Evolutionary conservation across 805 yeast genomes (phyloP).

Genomic region (Metschnikowia continentalis): DNA sequence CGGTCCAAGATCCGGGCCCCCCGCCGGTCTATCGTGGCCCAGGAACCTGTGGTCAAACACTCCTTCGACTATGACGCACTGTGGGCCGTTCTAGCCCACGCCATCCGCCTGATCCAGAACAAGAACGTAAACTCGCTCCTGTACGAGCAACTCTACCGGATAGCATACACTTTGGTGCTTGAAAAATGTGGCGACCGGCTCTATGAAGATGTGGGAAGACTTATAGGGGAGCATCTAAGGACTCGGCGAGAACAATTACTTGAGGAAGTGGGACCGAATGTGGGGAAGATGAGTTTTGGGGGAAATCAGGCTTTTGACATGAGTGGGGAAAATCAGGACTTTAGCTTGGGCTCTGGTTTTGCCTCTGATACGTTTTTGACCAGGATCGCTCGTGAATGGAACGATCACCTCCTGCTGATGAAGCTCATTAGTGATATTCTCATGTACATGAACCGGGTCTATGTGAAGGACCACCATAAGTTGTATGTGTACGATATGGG

Average conservation of each 20-base stretch:
- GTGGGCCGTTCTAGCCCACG: constrained; percentile 63
- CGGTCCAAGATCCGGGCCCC: constrained; percentile 67
- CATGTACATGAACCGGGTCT: constrained; percentile 84
- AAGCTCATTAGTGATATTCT: constrained; percentile 77
- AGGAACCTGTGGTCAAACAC: constrained; percentile 20
- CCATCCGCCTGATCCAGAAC: constrained; percentile 66
- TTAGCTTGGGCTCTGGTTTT: too few species aligned
- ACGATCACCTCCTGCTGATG: constrained; percentile 67
- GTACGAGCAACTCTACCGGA: constrained; percentile 77
- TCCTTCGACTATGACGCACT: constrained; percentile 57
- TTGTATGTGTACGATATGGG: constrained; percentile 73
- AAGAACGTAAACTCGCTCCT: constrained; percentile 71
- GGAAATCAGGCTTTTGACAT: too few species aligned
- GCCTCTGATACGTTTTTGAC: too few species aligned
- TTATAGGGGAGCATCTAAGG: constrained; percentile 45
- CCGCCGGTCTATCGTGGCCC: constrained; percentile 34
- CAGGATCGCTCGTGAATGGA: constrained; percentile 50
- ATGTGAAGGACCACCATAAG: constrained; percentile 63
- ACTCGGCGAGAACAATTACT: too few species aligned
- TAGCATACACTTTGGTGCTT: constrained; percentile 72
- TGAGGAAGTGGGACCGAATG: too few species aligned
- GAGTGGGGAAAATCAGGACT: too few species aligned
- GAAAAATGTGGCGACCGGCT: constrained; percentile 62
- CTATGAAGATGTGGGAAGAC: constrained; percentile 54
- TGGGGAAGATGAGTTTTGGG: too few species aligned